These are phyloP conservation scores for Microdochium bolleyi DNA, from an alignment of 2,329 filamentous ascomycete species.

Conservation along the genomic window DNA sequence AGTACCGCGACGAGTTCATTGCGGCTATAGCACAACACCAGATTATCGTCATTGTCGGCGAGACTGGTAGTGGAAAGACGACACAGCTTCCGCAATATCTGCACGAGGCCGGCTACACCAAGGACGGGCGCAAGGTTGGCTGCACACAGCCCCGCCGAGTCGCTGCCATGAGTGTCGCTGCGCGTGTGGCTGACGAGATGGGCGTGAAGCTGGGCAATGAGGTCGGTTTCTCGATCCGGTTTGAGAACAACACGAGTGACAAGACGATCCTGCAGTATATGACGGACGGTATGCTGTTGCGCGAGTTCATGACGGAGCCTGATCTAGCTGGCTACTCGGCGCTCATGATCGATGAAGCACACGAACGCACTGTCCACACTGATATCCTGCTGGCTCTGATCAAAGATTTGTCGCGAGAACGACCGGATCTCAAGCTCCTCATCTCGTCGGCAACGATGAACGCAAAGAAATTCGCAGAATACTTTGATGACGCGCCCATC, in stretches of 20 bases:
- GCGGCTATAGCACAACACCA: slow-evolving; percentile 82
- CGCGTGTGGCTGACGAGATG: slow-evolving; percentile 91
- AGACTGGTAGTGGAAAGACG: slow-evolving; percentile 93
- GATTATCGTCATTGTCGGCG: slow-evolving; percentile 84
- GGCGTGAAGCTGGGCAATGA: slow-evolving; percentile 84
- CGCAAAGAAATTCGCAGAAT: slow-evolving; percentile 82
- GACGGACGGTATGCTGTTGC: slow-evolving; percentile 92
- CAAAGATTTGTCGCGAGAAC: slow-evolving; percentile 77
- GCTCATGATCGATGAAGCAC: slow-evolving; percentile 95
- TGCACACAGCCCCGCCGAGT: slow-evolving; percentile 94
- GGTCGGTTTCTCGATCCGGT: slow-evolving; percentile 91
- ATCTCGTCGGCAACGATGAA: slow-evolving; percentile 95
- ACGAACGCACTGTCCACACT: slow-evolving; percentile 86
- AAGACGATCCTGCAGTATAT: slow-evolving; percentile 93
- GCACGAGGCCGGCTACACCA: slow-evolving; percentile 83
- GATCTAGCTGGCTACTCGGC: slow-evolving; percentile 75
- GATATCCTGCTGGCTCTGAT: slow-evolving; percentile 84
- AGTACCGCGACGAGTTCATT: slow-evolving; percentile 78
- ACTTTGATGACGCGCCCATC: slow-evolving; percentile 88
- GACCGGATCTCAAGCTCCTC: slow-evolving; percentile 80
- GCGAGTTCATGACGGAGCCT: slow-evolving; percentile 85
- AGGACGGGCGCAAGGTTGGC: slow-evolving; percentile 74
- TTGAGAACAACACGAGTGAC: slow-evolving; percentile 85
- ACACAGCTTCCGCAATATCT: slow-evolving; percentile 93
- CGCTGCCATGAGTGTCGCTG: slow-evolving; percentile 95